phyloP scores from a whole-genome alignment of 2,329 filamentous ascomycete species.

The Ceratocystis cubensis region DNA sequence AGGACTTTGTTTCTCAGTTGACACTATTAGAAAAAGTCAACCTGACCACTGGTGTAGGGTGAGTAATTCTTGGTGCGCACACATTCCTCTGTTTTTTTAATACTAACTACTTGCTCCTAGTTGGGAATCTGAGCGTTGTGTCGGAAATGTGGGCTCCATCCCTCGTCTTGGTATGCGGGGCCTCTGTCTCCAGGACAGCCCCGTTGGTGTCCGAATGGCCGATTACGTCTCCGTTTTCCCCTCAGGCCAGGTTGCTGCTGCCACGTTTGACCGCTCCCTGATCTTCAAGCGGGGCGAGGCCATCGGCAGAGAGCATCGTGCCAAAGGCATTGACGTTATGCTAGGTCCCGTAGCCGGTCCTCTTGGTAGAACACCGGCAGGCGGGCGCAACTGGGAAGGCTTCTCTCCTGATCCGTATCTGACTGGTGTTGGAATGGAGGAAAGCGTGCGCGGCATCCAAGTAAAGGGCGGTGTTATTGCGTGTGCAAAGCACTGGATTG shows the following conservation, averaged over 20 bases:
- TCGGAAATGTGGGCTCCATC: constrained; percentile 61
- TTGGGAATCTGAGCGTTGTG: constrained; percentile 52
- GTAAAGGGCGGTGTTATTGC: constrained; percentile 71
- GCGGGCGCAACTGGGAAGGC: constrained; percentile 52
- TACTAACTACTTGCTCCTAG: constrained; percentile 23
- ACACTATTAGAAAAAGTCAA: constrained; percentile 88
- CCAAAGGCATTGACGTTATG: constrained; percentile 64
- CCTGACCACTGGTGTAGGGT: constrained; percentile 81
- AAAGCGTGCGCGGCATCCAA: constrained; percentile 70
- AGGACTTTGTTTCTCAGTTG: constrained; percentile 67
- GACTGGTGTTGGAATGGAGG: constrained; percentile 57
- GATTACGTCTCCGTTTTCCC: constrained; percentile 77
- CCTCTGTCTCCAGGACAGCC: constrained; percentile 79
- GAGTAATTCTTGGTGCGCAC: constrained; percentile 27
- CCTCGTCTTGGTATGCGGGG: constrained; percentile 57
- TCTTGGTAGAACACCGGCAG: constrained; percentile 35
- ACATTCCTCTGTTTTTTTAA: neutral
- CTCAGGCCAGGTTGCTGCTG: constrained; percentile 64
- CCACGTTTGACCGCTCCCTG: constrained; percentile 66
- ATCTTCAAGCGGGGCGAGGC: constrained; percentile 41
- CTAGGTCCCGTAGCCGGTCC: constrained; percentile 41
- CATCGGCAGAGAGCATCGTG: constrained; percentile 51
- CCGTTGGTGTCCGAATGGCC: constrained; percentile 61
- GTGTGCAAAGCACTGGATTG: constrained; percentile 65
- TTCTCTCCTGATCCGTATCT: constrained; percentile 62